These are phyloP conservation scores for Salix purpurea DNA, from an alignment of 345 rosid species.

Conservation along the genomic window DNA sequence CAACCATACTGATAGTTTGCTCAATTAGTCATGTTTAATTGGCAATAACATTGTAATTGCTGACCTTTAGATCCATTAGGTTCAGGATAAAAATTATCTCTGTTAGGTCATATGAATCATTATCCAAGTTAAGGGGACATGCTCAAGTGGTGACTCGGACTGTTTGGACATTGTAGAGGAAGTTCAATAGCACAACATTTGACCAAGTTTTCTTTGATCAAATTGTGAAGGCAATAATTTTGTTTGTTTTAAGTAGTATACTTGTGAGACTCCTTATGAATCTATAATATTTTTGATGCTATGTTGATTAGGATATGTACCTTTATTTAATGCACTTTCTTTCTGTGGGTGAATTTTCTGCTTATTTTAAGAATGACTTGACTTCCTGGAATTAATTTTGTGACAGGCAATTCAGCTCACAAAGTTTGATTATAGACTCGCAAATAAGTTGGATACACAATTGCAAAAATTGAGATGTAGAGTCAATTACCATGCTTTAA, in stretches of 20 bases:
- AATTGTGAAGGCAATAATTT: not conserved
- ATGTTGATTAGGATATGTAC: not conserved
- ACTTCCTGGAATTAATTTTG: slow-evolving; percentile 5
- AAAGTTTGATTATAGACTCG: slow-evolving; percentile 91
- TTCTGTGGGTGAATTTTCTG: not conserved
- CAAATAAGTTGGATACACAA: slow-evolving; percentile 77
- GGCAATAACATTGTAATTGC: not conserved
- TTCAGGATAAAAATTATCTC: not conserved
- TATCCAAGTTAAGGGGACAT: not conserved
- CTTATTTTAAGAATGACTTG: not conserved
- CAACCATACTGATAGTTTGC: not conserved
- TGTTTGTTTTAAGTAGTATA: not conserved
- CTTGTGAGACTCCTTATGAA: not conserved
- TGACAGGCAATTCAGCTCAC: slow-evolving; percentile 76
- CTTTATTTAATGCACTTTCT: not conserved
- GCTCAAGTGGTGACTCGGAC: not conserved
- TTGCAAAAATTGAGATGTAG: slow-evolving; percentile 93
- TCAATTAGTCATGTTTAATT: not conserved
- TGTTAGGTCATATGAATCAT: not conserved
- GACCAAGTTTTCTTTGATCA: not conserved
- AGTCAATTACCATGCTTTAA: slow-evolving; percentile 87
- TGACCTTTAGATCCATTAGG: not conserved
- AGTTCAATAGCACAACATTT: not conserved
- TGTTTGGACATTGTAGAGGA: not conserved
- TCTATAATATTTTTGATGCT: not conserved